A percentile compares a stretch with the other conserved stretches of the same genome.
Conservation (phyloP, 768 basidiomycete species). For the Galerina sulciceps region DNA sequence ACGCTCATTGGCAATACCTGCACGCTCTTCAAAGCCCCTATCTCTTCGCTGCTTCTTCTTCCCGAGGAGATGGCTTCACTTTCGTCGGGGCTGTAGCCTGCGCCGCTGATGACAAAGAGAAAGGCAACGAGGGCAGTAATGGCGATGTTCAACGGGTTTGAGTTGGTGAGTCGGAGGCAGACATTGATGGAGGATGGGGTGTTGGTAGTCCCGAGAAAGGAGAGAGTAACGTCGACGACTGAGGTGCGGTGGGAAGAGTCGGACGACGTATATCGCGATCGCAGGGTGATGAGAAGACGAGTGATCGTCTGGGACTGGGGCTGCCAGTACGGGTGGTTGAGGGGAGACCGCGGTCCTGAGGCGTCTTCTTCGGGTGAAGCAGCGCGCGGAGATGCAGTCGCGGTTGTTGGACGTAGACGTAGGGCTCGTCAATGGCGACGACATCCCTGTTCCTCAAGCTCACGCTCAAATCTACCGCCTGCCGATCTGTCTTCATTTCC, state of each 20-base stretch:
- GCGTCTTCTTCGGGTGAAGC: not conserved
- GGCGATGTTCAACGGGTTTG: not conserved
- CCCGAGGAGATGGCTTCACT: constrained; percentile 59
- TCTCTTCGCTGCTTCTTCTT: constrained; percentile 59
- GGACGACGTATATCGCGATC: not conserved
- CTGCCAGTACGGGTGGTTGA: not conserved
- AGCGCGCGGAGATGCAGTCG: not conserved
- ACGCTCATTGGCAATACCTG: constrained; percentile 17
- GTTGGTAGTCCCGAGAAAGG: not conserved
- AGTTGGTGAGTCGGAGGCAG: not conserved
- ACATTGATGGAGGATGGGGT: not conserved
- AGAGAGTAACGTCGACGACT: not conserved
- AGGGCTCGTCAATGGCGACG: not conserved
- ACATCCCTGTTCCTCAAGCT: not conserved
- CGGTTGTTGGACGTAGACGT: not conserved
- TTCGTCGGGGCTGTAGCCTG: constrained; percentile 28
- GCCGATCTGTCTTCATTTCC: not conserved
- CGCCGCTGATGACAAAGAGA: not conserved
- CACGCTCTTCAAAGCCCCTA: constrained; percentile 23
- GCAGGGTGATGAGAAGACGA: not conserved
- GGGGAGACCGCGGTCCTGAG: not conserved
- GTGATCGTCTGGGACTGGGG: not conserved
- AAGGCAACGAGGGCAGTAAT: not conserved
- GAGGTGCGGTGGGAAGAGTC: not conserved
- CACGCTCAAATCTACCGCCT: not conserved